Evolutionary conservation across 2,329 filamentous ascomycete genomes (phyloP).

Genomic region (Grosmannia huntii): DNA sequence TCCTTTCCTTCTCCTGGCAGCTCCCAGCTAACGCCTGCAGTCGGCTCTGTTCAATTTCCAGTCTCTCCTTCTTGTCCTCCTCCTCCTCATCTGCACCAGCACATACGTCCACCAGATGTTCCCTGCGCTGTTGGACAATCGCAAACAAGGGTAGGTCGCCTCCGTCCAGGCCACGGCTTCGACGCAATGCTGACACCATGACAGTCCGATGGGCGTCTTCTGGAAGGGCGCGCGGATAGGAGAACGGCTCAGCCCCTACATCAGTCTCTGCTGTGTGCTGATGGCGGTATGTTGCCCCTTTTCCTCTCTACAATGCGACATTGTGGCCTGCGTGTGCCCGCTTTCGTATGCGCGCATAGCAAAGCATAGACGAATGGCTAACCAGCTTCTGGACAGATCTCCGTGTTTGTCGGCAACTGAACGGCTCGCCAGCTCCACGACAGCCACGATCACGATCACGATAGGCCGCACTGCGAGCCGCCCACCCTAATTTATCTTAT

Average conservation of each 20-base stretch:
- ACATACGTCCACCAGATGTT: slow-evolving; percentile 86
- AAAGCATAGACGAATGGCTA: neutral
- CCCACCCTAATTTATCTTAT: neutral
- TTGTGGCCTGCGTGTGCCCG: neutral
- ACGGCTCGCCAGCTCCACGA: neutral
- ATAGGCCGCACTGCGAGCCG: neutral
- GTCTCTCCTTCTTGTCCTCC: slow-evolving; percentile 83
- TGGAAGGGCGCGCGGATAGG: slow-evolving; percentile 94
- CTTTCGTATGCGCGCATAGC: neutral
- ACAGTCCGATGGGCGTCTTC: slow-evolving; percentile 68
- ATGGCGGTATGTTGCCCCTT: slow-evolving; percentile 58
- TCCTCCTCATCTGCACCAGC: slow-evolving; percentile 91
- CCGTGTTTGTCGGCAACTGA: slow-evolving; percentile 11
- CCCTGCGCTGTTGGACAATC: slow-evolving; percentile 79
- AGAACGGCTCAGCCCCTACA: slow-evolving; percentile 86
- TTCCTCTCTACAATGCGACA: neutral
- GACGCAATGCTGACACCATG: neutral
- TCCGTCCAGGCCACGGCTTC: neutral
- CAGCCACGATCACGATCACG: neutral
- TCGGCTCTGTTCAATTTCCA: slow-evolving; percentile 98
- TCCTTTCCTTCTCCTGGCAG: neutral
- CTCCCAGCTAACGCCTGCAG: slow-evolving; percentile 29
- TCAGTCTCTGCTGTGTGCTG: slow-evolving; percentile 81
- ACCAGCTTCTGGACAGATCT: slow-evolving; percentile 3
- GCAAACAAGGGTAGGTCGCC: slow-evolving; percentile 55